Conservation (phyloP, 1,284 basidiomycete genomes). For the Caloboletus inedulis region DNA sequence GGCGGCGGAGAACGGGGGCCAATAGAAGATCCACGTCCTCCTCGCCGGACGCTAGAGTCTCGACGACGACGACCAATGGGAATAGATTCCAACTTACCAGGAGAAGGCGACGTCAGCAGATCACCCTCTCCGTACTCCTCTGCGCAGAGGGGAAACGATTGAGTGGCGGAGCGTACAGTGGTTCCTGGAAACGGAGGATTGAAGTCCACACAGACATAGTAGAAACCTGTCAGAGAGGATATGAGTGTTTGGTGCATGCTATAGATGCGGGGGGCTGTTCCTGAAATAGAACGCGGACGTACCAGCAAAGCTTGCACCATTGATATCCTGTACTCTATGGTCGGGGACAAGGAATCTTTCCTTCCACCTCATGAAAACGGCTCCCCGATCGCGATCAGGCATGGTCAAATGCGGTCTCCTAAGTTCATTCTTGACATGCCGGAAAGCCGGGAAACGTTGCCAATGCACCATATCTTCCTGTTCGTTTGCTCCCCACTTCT, state of each 20-base stretch:
- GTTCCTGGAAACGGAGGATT: conserved; percentile 50
- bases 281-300: conserved; percentile 25
- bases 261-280: neutral
- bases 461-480: conserved; percentile 89
- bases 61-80: conserved; percentile 40
- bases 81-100: conserved; percentile 36
- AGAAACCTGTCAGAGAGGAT: conserved; percentile 58
- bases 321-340: conserved; percentile 91
- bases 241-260: conserved; percentile 1
- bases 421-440: conserved; percentile 70
- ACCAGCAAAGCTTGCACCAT: conserved; percentile 94
- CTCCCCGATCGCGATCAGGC: conserved; percentile 67
- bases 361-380: conserved; percentile 96
- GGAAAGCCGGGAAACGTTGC: conserved; percentile 88
- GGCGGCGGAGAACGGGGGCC: conserved; percentile 41
- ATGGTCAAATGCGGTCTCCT: conserved; percentile 74
- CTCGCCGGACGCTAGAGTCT: conserved; percentile 44
- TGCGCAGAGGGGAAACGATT: conserved; percentile 33
- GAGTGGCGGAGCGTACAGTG: conserved; percentile 29
- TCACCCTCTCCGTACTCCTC: conserved; percentile 32
- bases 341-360: conserved; percentile 94
- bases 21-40: conserved; percentile 39
- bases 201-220: conserved; percentile 83
- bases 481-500: conserved; percentile 83
- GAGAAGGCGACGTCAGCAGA: conserved; percentile 23